Conservation (phyloP, 2,329 filamentous ascomycete species). For the Claviceps lovelessii region DNA sequence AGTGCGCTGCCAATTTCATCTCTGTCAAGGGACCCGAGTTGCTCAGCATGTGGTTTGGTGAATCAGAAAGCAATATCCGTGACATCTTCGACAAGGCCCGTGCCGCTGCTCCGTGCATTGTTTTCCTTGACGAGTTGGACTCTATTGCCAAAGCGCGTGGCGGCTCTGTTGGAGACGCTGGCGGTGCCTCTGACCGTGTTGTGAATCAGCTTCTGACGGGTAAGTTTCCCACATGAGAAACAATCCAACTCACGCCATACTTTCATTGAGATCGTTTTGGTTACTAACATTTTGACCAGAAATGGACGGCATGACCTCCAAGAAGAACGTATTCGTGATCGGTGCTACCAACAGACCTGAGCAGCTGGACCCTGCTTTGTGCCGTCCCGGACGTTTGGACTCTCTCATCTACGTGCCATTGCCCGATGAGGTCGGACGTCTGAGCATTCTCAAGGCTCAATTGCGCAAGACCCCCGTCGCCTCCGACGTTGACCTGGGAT, state of each 20-base stretch:
- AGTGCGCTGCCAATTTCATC: conserved; percentile 99
- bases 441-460: conserved; percentile 83
- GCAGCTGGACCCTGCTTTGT: conserved; percentile 94
- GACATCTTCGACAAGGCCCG: conserved; percentile 99
- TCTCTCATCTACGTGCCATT: conserved; percentile 97
- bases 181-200: conserved; percentile 96
- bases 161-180: conserved; percentile 88
- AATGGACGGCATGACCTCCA: conserved; percentile 99
- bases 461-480: conserved; percentile 95
- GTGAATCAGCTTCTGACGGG: conserved; percentile 98
- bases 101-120: conserved; percentile 91
- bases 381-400: conserved; percentile 96
- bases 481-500: conserved; percentile 71
- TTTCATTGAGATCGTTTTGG: not conserved
- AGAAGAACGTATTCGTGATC: conserved; percentile 99
- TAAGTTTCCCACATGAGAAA: conserved; percentile 31
- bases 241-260: not conserved
- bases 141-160: conserved; percentile 99
- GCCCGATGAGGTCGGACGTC: conserved; percentile 79
- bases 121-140: conserved; percentile 97
- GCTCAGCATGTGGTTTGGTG: conserved; percentile 99
- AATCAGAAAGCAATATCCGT: conserved; percentile 98
- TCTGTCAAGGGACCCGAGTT: conserved; percentile 97
- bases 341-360: conserved; percentile 97
- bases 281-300: conserved; percentile 42